Percentiles rank a stretch among this genome's conserved stretches.
Evolutionary conservation across 805 yeast genomes (phyloP).

Genomic region (Metschnikowia henanensis): DNA sequence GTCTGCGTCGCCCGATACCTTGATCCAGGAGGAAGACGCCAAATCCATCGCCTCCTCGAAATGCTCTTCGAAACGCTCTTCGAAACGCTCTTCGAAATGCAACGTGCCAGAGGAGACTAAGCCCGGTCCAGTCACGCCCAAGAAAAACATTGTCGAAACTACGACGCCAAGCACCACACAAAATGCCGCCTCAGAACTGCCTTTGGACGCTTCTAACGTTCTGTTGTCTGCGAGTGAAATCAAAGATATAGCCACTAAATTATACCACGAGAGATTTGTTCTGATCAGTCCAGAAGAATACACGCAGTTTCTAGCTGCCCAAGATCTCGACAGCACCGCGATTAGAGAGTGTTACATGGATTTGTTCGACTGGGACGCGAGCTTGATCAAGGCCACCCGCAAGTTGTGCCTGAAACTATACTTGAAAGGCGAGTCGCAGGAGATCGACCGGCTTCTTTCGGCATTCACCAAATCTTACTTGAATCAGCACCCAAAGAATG

Average conservation of each 20-base stretch:
- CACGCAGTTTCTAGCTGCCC: slow-evolving; percentile 44
- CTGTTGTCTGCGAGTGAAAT: slow-evolving; percentile 20
- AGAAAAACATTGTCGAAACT: neutral
- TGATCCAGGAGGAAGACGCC: neutral
- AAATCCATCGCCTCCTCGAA: neutral
- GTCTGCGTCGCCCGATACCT: slow-evolving; percentile 3
- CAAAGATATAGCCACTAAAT: slow-evolving; percentile 34
- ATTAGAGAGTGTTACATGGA: slow-evolving; percentile 48
- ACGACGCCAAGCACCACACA: neutral
- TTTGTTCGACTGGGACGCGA: slow-evolving; percentile 46
- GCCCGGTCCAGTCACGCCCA: slow-evolving; percentile 3
- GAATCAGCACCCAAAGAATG: slow-evolving; percentile 46
- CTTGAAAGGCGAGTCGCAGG: slow-evolving; percentile 81
- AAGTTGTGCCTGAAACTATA: slow-evolving; percentile 64
- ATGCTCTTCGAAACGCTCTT: too few relatives aligned
- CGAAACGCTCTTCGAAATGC: too few relatives aligned
- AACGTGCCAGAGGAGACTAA: too few relatives aligned
- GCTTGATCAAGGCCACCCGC: slow-evolving; percentile 57
- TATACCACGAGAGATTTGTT: slow-evolving; percentile 41
- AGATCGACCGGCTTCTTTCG: slow-evolving; percentile 71
- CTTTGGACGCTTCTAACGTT: neutral
- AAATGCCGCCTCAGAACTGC: neutral
- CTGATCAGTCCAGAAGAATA: slow-evolving; percentile 46
- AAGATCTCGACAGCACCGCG: slow-evolving; percentile 44
- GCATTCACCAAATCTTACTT: slow-evolving; percentile 67